Evolutionary conservation across 2,329 filamentous ascomycete genomes (phyloP).

Genomic region (Metarhizium sp.): DNA sequence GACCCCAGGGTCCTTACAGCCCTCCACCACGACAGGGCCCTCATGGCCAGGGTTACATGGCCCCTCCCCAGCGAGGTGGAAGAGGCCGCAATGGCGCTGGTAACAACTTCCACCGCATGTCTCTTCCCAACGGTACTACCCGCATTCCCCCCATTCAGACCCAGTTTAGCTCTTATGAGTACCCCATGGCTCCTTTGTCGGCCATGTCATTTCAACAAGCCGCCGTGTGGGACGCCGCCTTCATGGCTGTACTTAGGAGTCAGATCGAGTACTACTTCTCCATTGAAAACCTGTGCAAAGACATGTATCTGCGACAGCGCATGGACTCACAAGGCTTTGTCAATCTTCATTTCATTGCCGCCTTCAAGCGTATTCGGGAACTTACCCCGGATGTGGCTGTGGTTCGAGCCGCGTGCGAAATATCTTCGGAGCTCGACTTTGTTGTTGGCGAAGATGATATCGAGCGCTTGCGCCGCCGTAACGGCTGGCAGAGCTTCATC

Average conservation of each 20-base stretch:
- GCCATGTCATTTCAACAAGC: conserved; percentile 23
- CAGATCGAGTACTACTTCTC: conserved; percentile 93
- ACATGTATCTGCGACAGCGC: conserved; percentile 74
- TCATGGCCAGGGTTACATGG: conserved; percentile 25
- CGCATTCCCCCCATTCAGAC: conserved; percentile 28
- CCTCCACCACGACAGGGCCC: conserved; percentile 32
- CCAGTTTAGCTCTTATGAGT: conserved; percentile 28
- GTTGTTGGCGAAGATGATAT: conserved; percentile 64
- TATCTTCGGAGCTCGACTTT: conserved; percentile 66
- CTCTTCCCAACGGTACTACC: conserved; percentile 25
- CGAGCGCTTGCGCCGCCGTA: conserved; percentile 65
- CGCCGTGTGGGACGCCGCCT: conserved; percentile 45
- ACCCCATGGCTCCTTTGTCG: conserved; percentile 28
- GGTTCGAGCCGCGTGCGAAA: conserved; percentile 65
- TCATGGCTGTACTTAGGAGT: conserved; percentile 32
- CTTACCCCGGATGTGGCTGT: conserved; percentile 54
- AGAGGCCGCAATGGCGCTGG: conserved; percentile 23
- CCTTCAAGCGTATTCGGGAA: conserved; percentile 64
- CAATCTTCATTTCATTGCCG: conserved; percentile 64
- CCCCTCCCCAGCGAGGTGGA: conserved; percentile 24
- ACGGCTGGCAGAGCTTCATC: conserved; percentile 75
- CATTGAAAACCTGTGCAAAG: conserved; percentile 88
- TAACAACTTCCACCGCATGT: conserved; percentile 29
- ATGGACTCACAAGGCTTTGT: conserved; percentile 98
- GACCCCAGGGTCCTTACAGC: conserved; percentile 32